phyloP scores from a whole-genome alignment of 306 rosid species.

The Rubus parviflorus region DNA sequence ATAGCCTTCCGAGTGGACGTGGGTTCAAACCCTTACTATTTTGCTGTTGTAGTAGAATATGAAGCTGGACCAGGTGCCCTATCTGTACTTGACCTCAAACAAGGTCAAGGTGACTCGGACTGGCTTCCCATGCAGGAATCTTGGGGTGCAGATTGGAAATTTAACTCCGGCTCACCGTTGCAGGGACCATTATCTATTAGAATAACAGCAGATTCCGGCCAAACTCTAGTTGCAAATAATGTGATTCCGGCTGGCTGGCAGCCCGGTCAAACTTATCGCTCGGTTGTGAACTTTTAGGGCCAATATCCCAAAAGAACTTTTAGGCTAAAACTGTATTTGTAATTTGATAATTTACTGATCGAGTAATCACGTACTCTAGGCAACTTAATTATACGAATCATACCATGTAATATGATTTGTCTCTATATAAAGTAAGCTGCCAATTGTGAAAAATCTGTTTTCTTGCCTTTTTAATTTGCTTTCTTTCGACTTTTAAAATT shows the following conservation, averaged over 20 bases:
- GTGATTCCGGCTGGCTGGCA: slow-evolving; percentile 66
- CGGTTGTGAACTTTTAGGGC: slow-evolving; percentile 44
- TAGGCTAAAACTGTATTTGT: background rate
- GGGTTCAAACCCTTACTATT: slow-evolving; percentile 58
- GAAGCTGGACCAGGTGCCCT: slow-evolving; percentile 67
- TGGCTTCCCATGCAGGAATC: slow-evolving; percentile 61
- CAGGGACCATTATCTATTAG: slow-evolving; percentile 56
- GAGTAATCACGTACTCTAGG: background rate
- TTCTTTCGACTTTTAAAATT: background rate
- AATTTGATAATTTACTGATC: background rate
- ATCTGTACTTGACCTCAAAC: slow-evolving; percentile 48
- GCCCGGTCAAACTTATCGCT: slow-evolving; percentile 59
- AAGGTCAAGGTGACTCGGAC: slow-evolving; percentile 28
- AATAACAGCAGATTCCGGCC: slow-evolving; percentile 40
- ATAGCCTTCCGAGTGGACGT: slow-evolving; percentile 51
- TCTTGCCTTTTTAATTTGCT: background rate
- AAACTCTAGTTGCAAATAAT: slow-evolving; percentile 40
- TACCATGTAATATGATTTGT: background rate
- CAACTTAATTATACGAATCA: background rate
- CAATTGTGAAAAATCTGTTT: background rate
- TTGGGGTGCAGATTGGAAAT: slow-evolving; percentile 78
- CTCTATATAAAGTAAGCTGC: background rate
- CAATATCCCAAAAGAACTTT: too few relatives aligned
- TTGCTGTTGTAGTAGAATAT: slow-evolving; percentile 51
- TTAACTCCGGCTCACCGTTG: slow-evolving; percentile 38